Conservation (phyloP, 495 filamentous ascomycete genomes). For the Aspergillus bertholletiae region DNA sequence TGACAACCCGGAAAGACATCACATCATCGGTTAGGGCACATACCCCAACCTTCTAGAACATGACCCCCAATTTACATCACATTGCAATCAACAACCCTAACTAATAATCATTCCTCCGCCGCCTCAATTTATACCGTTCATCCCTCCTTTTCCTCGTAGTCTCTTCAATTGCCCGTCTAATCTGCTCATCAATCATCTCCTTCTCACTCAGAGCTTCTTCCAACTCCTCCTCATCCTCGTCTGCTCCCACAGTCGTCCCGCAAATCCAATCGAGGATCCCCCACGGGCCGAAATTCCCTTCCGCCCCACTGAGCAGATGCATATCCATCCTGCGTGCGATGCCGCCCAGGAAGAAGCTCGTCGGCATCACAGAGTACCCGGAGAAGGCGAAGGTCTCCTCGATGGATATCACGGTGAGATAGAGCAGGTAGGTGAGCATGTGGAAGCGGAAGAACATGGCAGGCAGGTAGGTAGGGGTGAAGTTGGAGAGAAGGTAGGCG, state of each 20-base stretch:
- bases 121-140: neutral
- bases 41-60: neutral
- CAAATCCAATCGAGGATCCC: conserved; percentile 73
- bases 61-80: neutral
- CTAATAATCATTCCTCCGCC: conserved; percentile 3
- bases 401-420: conserved; percentile 61
- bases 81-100: neutral
- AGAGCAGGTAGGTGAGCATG: conserved; percentile 73
- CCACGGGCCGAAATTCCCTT: conserved; percentile 75
- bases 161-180: neutral
- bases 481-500: conserved; percentile 63
- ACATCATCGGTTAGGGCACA: neutral
- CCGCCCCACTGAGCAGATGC: conserved; percentile 58
- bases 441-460: conserved; percentile 65
- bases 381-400: conserved; percentile 76
- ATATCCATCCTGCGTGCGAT: conserved; percentile 66
- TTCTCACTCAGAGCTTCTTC: conserved; percentile 24
- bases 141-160: neutral
- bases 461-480: conserved; percentile 72
- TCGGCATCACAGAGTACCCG: conserved; percentile 73
- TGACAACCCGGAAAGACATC: neutral
- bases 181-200: conserved; percentile 8
- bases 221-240: conserved; percentile 44
- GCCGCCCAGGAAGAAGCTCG: conserved; percentile 66
- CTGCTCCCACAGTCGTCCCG: conserved; percentile 63